Conservation (phyloP, 2,329 filamentous ascomycete genomes). For the Scedosporium apiospermum region DNA sequence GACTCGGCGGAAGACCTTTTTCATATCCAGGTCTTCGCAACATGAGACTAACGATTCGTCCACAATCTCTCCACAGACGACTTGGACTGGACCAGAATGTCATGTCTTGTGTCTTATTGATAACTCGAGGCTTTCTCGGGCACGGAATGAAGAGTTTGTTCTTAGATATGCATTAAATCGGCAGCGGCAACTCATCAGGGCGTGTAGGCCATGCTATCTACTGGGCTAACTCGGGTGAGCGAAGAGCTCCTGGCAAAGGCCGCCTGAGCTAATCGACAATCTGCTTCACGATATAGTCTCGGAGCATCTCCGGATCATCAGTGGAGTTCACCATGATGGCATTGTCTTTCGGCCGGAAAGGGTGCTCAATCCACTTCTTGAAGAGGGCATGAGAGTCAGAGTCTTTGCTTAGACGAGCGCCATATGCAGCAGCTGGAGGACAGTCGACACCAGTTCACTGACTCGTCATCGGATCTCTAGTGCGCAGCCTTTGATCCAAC, state of each 20-base stretch:
- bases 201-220: too few species aligned
- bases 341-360: background rate
- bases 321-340: background rate
- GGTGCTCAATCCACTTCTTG: background rate
- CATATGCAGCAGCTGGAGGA: conserved; percentile 13
- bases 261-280: too few species aligned
- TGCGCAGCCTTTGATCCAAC: conserved; percentile 18
- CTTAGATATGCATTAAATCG: too few species aligned
- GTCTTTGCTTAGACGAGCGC: background rate
- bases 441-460: conserved; percentile 18
- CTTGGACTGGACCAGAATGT: background rate
- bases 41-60: background rate
- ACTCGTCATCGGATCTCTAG: conserved; percentile 17
- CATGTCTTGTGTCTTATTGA: too few species aligned
- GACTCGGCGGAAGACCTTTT: too few species aligned
- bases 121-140: too few species aligned
- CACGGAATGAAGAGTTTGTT: too few species aligned
- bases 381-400: background rate
- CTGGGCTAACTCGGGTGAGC: too few species aligned
- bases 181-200: too few species aligned
- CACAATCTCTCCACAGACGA: background rate
- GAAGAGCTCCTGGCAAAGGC: too few species aligned
- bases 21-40: too few species aligned
- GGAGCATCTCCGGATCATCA: background rate
- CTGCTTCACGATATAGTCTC: too few species aligned